Evolutionary conservation across 805 yeast genomes (phyloP), one percentile per base, ranked within the genome.

Genomic region (Priceomyces melissophilus): DNA sequence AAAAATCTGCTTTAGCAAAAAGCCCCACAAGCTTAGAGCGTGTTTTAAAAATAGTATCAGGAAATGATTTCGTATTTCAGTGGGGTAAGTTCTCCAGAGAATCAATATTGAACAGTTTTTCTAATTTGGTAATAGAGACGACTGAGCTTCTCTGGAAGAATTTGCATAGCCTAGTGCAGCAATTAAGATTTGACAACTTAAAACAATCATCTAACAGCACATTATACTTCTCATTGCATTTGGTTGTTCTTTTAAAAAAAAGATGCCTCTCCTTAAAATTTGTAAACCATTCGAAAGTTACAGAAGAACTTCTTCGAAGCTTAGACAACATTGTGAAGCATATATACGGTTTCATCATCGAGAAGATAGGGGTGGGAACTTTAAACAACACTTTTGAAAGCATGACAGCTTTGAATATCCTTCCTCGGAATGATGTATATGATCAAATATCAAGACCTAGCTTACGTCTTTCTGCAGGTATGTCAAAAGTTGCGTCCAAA

Each of bases 21-120:
- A 30, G 41, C 5, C 14, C 16, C 3, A 37, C 36, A 15, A 37
- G 44, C 27, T 34, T 40, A 14, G 32, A 30, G 13, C 38, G 35
- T 39, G 10, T 35, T 16, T 33, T 37, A 10, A 39, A 37, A n/a
- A 32, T 28, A 15, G 36, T 41, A n/a, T 30, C 23, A 8, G n/a
- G 35, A 3, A 28, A 30, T 13, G 23, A 38, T 10, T 23, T 10
- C 12, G 32, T 20, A 14, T 16, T 35, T 9, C 30, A 39, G 12
- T 55, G 56, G 54, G 55, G 55, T 3, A 43, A 42, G n/a, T 58
- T 61, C 38, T 41, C 48, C 2, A 37, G 38, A 10, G 39, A 41
- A 1, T 32, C 23, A n/a, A 30, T 61, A 3, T 30, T 41, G 3
- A 20, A 41, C 6, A 50, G 47, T 13, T 52, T 62, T 32, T 9